Evolutionary conservation across 768 basidiomycete genomes (phyloP).

Genomic region (Termitomyces sp.): DNA sequence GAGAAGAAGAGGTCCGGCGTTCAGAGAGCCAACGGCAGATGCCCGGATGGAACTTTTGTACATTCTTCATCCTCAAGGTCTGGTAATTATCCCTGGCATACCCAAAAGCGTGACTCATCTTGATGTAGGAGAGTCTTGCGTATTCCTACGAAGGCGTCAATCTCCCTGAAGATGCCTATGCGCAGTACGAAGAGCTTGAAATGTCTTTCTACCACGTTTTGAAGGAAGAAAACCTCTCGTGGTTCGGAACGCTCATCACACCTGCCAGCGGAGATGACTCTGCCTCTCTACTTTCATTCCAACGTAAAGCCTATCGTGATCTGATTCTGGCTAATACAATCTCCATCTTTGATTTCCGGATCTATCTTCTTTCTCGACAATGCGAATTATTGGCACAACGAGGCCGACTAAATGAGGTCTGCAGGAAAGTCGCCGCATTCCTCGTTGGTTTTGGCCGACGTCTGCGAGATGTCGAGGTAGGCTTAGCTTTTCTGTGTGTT

Average conservation of each 20-base stretch:
- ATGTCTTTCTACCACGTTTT: constrained; percentile 69
- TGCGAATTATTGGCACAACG: constrained; percentile 69
- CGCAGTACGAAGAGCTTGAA: constrained; percentile 91
- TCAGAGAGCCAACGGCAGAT: constrained; percentile 87
- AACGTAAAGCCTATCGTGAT: constrained; percentile 83
- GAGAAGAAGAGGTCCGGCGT: constrained; percentile 88
- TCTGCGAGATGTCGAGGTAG: constrained; percentile 72
- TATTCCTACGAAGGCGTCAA: constrained; percentile 88
- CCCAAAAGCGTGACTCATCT: constrained; percentile 7
- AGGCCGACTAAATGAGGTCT: constrained; percentile 64
- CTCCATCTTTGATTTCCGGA: constrained; percentile 89
- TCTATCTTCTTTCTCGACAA: constrained; percentile 86
- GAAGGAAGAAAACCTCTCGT: constrained; percentile 80
- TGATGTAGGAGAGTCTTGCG: constrained; percentile 83
- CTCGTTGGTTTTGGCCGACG: constrained; percentile 71
- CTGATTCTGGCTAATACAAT: constrained; percentile 88
- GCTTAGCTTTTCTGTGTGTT: constrained; percentile 29
- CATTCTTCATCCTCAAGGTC: constrained; percentile 94
- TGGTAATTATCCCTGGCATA: background rate
- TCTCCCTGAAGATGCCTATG: constrained; percentile 83
- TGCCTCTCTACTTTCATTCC: constrained; percentile 67
- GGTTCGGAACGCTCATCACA: constrained; percentile 86
- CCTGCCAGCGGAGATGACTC: constrained; percentile 72
- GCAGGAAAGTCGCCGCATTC: constrained; percentile 68
- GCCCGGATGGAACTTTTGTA: constrained; percentile 99